Percentiles rank a stretch among this genome's conserved stretches.
These are phyloP conservation scores for Neopestalotiopsis sp. DNA, from an alignment of 2,329 filamentous ascomycete species.

Conservation along the genomic window DNA sequence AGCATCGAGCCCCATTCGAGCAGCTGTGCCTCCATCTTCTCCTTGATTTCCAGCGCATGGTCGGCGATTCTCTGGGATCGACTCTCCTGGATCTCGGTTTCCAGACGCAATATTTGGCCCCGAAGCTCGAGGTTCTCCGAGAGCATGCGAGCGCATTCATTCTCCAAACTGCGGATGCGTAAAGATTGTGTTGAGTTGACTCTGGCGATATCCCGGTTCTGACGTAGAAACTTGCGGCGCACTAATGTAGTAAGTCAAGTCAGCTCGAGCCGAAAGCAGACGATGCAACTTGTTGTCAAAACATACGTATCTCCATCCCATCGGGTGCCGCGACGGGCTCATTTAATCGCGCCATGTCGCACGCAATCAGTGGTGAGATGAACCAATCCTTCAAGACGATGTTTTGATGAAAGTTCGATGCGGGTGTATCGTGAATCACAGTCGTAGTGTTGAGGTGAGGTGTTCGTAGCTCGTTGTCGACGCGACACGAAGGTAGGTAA, in stretches of 20 bases:
- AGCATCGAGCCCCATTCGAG: constrained; percentile 73
- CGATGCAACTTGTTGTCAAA: neutral
- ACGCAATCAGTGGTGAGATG: neutral
- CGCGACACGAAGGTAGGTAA: neutral
- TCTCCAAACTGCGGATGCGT: constrained; percentile 77
- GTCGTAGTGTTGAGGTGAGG: constrained; percentile 1
- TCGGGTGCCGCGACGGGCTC: constrained; percentile 73
- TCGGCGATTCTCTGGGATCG: constrained; percentile 65
- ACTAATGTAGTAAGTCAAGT: constrained; percentile 52
- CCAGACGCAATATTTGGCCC: constrained; percentile 71
- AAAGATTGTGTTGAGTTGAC: constrained; percentile 79
- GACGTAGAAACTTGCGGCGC: constrained; percentile 78
- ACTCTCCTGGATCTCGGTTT: constrained; percentile 70
- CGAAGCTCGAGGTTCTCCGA: constrained; percentile 81
- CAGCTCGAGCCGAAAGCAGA: neutral
- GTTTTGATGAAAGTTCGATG: neutral
- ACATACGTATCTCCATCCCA: constrained; percentile 74
- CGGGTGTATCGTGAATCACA: neutral
- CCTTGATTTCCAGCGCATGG: constrained; percentile 72
- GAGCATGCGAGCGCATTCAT: constrained; percentile 75
- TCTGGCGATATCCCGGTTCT: constrained; percentile 84
- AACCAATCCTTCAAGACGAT: neutral
- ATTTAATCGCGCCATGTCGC: constrained; percentile 80
- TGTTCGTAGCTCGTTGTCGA: neutral
- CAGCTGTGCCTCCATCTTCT: constrained; percentile 74